Evolutionary conservation across 2,329 filamentous ascomycete genomes (phyloP).

Genomic region (Sclerotinia glacialis): DNA sequence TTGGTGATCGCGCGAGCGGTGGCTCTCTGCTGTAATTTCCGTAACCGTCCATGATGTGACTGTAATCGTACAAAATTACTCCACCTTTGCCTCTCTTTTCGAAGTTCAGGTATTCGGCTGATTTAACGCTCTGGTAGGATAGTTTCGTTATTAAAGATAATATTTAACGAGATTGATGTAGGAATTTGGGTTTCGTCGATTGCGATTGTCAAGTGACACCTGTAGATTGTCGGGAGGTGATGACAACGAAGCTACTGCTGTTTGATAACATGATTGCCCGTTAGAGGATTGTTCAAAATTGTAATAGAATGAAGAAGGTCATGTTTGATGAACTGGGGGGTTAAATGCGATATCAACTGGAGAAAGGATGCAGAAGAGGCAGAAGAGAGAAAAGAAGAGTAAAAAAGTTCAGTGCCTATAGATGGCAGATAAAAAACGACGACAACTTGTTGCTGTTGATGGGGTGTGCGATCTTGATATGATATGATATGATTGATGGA

Average conservation of each 20-base stretch:
- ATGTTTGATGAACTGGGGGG: conserved; percentile 25
- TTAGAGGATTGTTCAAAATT: conserved; percentile 40
- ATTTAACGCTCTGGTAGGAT: conserved; percentile 25
- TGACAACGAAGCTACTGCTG: conserved; percentile 37
- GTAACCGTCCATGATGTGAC: conserved; percentile 35
- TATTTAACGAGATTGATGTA: conserved; percentile 27
- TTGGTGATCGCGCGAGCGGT: conserved; percentile 37
- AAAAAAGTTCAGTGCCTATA: conserved; percentile 32
- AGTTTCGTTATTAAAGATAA: conserved; percentile 20
- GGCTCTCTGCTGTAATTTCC: conserved; percentile 37
- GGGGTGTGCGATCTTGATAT: conserved; percentile 22
- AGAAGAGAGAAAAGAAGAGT: conserved; percentile 26
- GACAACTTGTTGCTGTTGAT: conserved; percentile 26
- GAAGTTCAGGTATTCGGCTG: conserved; percentile 8
- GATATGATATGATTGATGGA: conserved; percentile 18
- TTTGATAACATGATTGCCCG: conserved; percentile 42
- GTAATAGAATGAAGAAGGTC: conserved; percentile 25
- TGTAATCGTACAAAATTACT: conserved; percentile 21
- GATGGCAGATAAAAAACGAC: conserved; percentile 27
- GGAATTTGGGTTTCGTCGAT: conserved; percentile 29
- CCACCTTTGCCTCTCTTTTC: conserved; percentile 13
- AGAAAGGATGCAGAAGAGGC: conserved; percentile 20
- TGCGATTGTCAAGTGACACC: conserved; percentile 38
- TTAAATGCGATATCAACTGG: conserved; percentile 21
- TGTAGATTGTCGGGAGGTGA: conserved; percentile 32